Base-by-base conservation (phyloP, 2,329 filamentous ascomycete genomes). In the Aphanocladium album region DNA sequence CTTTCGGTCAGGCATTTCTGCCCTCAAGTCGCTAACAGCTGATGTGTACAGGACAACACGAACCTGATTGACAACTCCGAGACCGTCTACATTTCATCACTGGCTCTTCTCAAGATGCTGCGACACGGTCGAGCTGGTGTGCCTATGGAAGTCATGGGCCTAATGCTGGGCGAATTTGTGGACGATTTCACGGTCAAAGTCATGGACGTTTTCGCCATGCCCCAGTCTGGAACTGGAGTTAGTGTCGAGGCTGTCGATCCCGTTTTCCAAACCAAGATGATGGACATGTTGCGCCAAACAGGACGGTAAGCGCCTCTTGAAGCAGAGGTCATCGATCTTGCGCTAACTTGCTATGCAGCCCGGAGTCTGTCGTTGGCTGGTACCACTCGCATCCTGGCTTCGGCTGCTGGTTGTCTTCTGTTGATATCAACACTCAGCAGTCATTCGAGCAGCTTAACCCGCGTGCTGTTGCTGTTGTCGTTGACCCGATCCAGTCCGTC, bases 221-320 rank as follows among this genome's bases (percentile, higher is more conserved):
- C 95, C 21, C 95, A 99, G 75, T 97, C 93, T 69, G 95, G 95
- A 78, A 99, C 95, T 1, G 95, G 95, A 68, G 95, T 99, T 68
- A 96, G 91, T 77, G 95, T 99, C 70, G 95, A 99, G 78, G 96
- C 95, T 56, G 95, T 99, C 65, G 95, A 99, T 74, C 92, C 93
- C 11, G 95, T 99, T 37, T 99, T 99, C 77, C 95, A 99, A 80
- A 97, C 92, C 71, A 99, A 97, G 83, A 99, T 99, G 95, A 99
- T 99, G 95, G 95, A 99, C 74, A 98, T 99, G 95, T 81, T 99
- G 74, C 85, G 90, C 71, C 95, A 99, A 82, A 99, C 95, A 62
- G 95, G 95, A 78, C 85, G 95, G 91, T 96, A 80, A 69, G 84
- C 64, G 21, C 27, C 4, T n/a, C 7, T 46, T 2, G 16, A 17